Evolutionary conservation across 495 filamentous ascomycete genomes (phyloP).

Genomic region (Halenospora varia): DNA sequence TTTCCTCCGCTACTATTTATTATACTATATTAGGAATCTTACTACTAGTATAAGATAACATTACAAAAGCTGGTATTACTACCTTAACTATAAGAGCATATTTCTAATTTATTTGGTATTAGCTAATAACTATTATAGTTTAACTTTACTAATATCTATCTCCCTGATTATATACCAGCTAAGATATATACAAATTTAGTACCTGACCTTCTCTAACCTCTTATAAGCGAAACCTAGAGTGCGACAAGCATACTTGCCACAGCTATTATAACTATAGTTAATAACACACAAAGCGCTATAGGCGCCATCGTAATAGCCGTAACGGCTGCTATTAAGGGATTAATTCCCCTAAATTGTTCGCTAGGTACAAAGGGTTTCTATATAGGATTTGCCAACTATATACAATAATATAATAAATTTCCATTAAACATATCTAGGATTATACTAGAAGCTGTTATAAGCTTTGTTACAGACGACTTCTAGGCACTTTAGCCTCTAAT

Average conservation of each 20-base stretch:
- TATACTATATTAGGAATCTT: background rate
- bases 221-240: background rate
- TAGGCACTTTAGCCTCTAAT: constrained; percentile 14
- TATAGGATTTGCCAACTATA: constrained; percentile 6
- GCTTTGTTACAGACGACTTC: constrained; percentile 9
- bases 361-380: constrained; percentile 10
- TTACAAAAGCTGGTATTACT: background rate
- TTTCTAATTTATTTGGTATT: background rate
- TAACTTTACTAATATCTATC: background rate
- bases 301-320: background rate
- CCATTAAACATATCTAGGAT: constrained; percentile 13
- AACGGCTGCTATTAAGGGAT: background rate
- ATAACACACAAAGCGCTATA: constrained; percentile 2
- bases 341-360: constrained; percentile 11
- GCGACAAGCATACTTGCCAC: background rate
- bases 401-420: constrained; percentile 6
- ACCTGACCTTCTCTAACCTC: background rate
- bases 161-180: background rate
- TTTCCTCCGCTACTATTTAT: background rate
- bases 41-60: background rate
- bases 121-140: background rate
- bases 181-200: background rate
- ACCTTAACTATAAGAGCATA: background rate
- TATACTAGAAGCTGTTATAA: constrained; percentile 12
- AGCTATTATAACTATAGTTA: background rate